A percentile compares a stretch with the other conserved stretches of the same genome.
Conservation (phyloP, 257 asterid genomes). For the Solanum rostratum region DNA sequence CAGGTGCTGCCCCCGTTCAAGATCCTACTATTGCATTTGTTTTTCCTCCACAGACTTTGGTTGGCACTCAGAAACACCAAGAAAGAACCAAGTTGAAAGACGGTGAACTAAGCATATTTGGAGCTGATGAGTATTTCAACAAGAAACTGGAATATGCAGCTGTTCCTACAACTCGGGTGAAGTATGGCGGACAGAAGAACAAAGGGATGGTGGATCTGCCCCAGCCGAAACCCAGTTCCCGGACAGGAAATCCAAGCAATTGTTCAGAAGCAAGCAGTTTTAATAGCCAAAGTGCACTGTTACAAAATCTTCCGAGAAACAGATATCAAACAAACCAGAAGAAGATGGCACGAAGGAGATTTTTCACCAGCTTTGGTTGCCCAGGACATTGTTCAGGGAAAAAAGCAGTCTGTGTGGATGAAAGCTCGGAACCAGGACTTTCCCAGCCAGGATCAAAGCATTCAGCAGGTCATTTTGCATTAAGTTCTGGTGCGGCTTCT, state of each 20-base stretch:
- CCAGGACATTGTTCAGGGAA: slow-evolving; percentile 45
- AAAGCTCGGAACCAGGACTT: slow-evolving; percentile 8
- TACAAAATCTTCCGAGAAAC: slow-evolving; percentile 1
- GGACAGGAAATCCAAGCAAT: slow-evolving; percentile 29
- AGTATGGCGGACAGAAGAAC: neutral
- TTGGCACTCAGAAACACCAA: neutral
- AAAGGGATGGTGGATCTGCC: neutral
- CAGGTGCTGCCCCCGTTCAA: slow-evolving; percentile 18
- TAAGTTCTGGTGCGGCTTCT: neutral
- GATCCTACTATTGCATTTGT: slow-evolving; percentile 37
- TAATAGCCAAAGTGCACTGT: slow-evolving; percentile 39
- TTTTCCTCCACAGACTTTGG: slow-evolving; percentile 13
- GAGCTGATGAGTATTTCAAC: slow-evolving; percentile 58
- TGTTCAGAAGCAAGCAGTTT: slow-evolving; percentile 41
- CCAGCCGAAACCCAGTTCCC: neutral
- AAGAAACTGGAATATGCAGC: slow-evolving; percentile 34
- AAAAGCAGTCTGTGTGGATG: slow-evolving; percentile 16
- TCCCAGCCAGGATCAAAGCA: neutral
- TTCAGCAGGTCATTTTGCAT: neutral
- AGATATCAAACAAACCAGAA: slow-evolving; percentile 31
- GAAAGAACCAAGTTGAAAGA: slow-evolving; percentile 20
- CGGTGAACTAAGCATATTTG: slow-evolving; percentile 39
- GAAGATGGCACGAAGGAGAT: slow-evolving; percentile 17
- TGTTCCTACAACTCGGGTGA: neutral
- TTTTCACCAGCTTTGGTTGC: slow-evolving; percentile 43